Evolutionary conservation across 768 basidiomycete species (phyloP).

Genomic region (Aureoboletus auriporus): DNA sequence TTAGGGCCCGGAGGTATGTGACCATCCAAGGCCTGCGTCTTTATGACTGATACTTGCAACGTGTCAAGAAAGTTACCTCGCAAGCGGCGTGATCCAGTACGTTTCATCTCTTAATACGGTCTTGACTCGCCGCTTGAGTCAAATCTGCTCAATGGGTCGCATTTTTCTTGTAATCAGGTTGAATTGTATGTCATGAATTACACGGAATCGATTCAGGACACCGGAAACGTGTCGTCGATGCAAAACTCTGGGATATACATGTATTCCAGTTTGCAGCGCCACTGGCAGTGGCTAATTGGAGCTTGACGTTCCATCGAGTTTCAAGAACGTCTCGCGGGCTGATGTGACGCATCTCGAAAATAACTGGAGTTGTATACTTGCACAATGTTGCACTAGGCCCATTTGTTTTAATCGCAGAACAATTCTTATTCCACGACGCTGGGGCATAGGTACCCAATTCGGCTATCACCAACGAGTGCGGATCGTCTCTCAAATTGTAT

Average conservation of each 20-base stretch:
- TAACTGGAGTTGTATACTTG: no score
- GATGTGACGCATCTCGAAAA: neutral
- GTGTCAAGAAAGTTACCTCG: no score
- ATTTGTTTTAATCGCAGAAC: no score
- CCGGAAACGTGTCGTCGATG: neutral
- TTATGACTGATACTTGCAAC: neutral
- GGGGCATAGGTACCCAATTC: neutral
- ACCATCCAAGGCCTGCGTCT: neutral
- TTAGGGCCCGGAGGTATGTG: no score
- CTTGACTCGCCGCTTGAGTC: no score
- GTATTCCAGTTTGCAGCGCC: conserved; percentile 1
- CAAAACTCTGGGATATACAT: neutral
- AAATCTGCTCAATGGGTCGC: neutral
- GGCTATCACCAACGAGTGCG: neutral
- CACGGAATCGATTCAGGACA: conserved; percentile 3
- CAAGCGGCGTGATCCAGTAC: neutral
- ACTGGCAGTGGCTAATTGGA: conserved; percentile 3
- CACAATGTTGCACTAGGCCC: no score
- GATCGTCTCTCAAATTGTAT: neutral
- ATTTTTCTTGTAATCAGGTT: neutral
- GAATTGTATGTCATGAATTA: neutral
- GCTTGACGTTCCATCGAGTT: conserved; percentile 10
- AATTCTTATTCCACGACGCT: neutral
- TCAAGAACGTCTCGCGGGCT: neutral
- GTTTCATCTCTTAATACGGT: neutral